phyloP scores from a whole-genome alignment of 768 basidiomycete genomes.

The Pulveroboletus sp. region DNA sequence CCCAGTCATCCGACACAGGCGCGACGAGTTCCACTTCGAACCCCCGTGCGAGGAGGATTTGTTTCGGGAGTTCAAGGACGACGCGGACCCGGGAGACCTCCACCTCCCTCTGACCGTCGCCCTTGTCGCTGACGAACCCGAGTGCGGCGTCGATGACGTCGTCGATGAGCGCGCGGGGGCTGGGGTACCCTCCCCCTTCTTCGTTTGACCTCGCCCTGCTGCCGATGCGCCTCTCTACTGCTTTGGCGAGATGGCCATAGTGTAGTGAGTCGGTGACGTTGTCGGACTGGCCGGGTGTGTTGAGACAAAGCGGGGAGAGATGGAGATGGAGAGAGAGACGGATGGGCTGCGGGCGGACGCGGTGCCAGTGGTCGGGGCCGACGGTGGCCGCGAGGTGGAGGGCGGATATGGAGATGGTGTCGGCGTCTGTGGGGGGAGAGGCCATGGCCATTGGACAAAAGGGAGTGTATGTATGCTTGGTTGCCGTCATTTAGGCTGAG shows the following conservation, averaged over 20 bases:
- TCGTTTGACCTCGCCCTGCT: background rate
- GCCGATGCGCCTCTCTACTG: slow-evolving; percentile 30
- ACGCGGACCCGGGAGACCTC: slow-evolving; percentile 10
- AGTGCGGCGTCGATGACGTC: slow-evolving; percentile 38
- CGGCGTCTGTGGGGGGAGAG: slow-evolving; percentile 10
- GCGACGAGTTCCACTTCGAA: slow-evolving; percentile 40
- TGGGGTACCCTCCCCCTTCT: slow-evolving; percentile 20
- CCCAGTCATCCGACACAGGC: background rate
- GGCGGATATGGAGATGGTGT: slow-evolving; percentile 43
- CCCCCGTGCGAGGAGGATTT: slow-evolving; percentile 46
- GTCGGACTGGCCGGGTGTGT: slow-evolving; percentile 43
- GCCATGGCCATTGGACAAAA: too few relatives aligned
- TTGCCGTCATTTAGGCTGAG: too few relatives aligned
- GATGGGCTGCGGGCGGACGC: slow-evolving; percentile 45
- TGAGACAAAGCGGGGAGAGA: slow-evolving; percentile 39
- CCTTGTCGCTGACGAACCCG: slow-evolving; percentile 30
- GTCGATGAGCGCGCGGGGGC: slow-evolving; percentile 30
- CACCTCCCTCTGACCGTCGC: slow-evolving; percentile 1
- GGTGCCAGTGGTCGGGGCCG: slow-evolving; percentile 51
- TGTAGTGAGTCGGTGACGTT: slow-evolving; percentile 55
- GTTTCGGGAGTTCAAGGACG: slow-evolving; percentile 43
- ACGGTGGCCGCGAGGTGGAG: slow-evolving; percentile 39
- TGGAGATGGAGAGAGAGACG: slow-evolving; percentile 43
- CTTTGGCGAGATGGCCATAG: slow-evolving; percentile 59
- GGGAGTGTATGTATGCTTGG: too few relatives aligned